Conservation (phyloP, 129 eudicot species). For the Silybum marianum region DNA sequence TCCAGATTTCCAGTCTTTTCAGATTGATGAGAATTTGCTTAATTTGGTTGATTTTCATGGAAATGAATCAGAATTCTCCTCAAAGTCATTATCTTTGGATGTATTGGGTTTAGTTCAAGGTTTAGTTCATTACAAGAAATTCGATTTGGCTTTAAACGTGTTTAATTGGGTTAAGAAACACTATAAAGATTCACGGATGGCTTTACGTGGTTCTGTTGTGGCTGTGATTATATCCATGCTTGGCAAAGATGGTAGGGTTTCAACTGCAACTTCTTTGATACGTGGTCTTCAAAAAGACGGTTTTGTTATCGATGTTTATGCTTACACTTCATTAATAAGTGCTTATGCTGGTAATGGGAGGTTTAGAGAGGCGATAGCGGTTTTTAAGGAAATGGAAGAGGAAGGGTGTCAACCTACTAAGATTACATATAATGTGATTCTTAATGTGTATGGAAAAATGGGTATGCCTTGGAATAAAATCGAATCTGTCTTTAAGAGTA, state of each 20-base stretch:
- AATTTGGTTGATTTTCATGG: constrained; percentile 34
- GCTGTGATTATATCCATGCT: constrained; percentile 68
- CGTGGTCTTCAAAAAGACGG: constrained; percentile 66
- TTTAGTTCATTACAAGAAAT: constrained; percentile 61
- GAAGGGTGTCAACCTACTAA: constrained; percentile 80
- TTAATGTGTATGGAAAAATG: constrained; percentile 92
- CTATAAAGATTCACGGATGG: constrained; percentile 34
- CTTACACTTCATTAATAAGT: constrained; percentile 70
- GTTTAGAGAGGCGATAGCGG: constrained; percentile 76
- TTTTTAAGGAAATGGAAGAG: constrained; percentile 81
- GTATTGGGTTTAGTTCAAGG: constrained; percentile 72
- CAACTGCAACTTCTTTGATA: constrained; percentile 63
- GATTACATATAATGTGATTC: constrained; percentile 81
- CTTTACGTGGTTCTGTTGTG: constrained; percentile 62
- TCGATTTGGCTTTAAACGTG: constrained; percentile 65
- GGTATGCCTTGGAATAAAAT: constrained; percentile 92
- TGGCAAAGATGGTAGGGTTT: constrained; percentile 71
- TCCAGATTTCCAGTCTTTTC: constrained; percentile 37
- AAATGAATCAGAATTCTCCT: constrained; percentile 17
- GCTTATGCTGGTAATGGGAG: constrained; percentile 72
- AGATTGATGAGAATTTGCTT: constrained; percentile 35
- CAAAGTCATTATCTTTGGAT: constrained; percentile 52
- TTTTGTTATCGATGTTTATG: constrained; percentile 67
- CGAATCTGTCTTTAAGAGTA: constrained; percentile 47
- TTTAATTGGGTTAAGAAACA: constrained; percentile 59